Base-by-base conservation (phyloP, 2,329 filamentous ascomycete genomes). In the Aspergillus quadrilineatus region DNA sequence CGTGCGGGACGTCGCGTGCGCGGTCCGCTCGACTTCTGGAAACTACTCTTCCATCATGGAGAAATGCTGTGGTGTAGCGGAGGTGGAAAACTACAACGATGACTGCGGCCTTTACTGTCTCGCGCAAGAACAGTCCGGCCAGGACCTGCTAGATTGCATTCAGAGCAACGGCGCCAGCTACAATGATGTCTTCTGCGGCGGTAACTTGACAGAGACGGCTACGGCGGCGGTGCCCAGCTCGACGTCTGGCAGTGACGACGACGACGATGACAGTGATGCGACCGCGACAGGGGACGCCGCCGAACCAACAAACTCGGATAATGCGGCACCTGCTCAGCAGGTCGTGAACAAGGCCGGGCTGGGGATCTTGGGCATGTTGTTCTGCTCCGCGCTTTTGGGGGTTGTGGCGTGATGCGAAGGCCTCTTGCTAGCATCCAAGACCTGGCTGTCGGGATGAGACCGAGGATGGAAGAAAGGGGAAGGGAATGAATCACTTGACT, bases 101-200 rank as follows among this genome's bases (percentile, higher is more conserved):
- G 68, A 74, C 63, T 82, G 80, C 71, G 78, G 77, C 14, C 63
- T 81, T 57, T 82, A 82, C 77, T 82, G 80, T 63, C 75, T 77
- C 14, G 77, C 76, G 0, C 65, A 70, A 41, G 75, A 65, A 43
- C 77, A 79, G 60, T 68, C 62, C 22, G 64, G 77, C 50, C 54
- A 60, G 9, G 63, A 71, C 4, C 64, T 80, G 34, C 65, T 65
- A 4, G 32, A 64, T 3, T 82, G 80, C 60, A 66, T 82, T 12
- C 69, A 61, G 48, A 61, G 68, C 32, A 64, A 77, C 48, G 77
- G 77, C 32, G 74, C 74, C 29, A 60, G 65, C 29, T 63, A 69
- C 49, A 58, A 60, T 8, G 62, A 73, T 6, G 73, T 81, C 60
- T 82, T 80, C 64, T 82, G 80, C 70, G 74, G 74, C 22, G 22